Conservation (phyloP, 2,329 filamentous ascomycete genomes). For the Ascochyta fabae region DNA sequence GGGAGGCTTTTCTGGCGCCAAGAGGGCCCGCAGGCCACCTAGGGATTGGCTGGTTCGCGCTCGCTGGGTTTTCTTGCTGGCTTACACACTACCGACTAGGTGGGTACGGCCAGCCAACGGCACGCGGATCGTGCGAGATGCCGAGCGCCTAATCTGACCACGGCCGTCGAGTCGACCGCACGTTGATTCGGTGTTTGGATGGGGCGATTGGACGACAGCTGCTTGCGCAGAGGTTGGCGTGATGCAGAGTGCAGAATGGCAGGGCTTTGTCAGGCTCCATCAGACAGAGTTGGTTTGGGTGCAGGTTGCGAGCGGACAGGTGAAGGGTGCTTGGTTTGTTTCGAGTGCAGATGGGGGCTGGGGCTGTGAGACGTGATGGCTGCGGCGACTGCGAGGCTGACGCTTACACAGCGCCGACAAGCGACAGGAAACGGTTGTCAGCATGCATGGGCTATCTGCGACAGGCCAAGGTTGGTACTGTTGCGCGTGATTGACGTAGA, state of each 20-base stretch:
- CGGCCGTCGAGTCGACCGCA: constrained; percentile 7
- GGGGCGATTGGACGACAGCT: constrained; percentile 19
- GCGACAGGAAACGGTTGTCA: constrained; percentile 7
- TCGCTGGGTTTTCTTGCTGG: background rate
- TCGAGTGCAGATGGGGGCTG: constrained; percentile 15
- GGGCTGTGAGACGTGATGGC: constrained; percentile 26
- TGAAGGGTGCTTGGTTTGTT: constrained; percentile 3
- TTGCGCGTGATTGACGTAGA: constrained; percentile 16
- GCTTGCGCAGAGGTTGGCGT: background rate
- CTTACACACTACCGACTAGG: background rate
- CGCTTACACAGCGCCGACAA: constrained; percentile 11
- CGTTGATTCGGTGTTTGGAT: constrained; percentile 3
- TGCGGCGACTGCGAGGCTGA: constrained; percentile 29
- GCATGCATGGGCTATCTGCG: constrained; percentile 1
- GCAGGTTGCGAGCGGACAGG: constrained; percentile 5
- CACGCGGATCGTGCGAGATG: constrained; percentile 27
- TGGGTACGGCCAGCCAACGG: constrained; percentile 4
- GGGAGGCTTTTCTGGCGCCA: constrained; percentile 12
- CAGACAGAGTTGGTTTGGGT: constrained; percentile 9
- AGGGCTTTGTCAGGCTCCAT: background rate
- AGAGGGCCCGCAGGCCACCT: background rate
- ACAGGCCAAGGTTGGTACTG: background rate
- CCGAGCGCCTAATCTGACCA: constrained; percentile 33
- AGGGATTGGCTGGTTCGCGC: background rate
- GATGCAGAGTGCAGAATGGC: background rate